Conservation (phyloP, 352 stramenopile genomes). For the Phytophthora sp. region DNA sequence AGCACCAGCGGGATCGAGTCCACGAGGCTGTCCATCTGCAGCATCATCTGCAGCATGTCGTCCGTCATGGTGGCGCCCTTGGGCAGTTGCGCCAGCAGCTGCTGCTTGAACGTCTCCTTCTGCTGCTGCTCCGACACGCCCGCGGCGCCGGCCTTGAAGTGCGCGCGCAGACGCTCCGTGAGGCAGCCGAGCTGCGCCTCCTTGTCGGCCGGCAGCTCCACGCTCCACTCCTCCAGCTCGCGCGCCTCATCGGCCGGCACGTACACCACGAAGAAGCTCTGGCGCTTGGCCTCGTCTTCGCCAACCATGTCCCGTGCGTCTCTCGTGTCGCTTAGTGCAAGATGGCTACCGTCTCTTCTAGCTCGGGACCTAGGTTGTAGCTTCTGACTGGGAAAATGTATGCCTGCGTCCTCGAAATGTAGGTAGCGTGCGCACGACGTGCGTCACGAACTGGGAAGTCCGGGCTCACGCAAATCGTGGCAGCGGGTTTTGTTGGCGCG, state of each 20-base stretch:
- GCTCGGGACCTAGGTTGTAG: no score
- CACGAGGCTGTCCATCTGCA: constrained; percentile 89
- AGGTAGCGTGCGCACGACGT: background rate
- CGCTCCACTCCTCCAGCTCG: constrained; percentile 73
- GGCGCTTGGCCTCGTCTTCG: constrained; percentile 45
- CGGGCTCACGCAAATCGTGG: no score
- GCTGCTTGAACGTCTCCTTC: constrained; percentile 82
- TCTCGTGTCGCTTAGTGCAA: no score
- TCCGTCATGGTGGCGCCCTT: constrained; percentile 65
- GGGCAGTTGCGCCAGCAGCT: constrained; percentile 76
- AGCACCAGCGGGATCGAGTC: constrained; percentile 88
- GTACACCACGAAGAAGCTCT: constrained; percentile 79
- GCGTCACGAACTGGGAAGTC: no score
- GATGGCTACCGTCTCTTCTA: no score
- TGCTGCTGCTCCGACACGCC: constrained; percentile 51
- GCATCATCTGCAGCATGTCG: constrained; percentile 87
- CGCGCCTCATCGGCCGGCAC: constrained; percentile 60
- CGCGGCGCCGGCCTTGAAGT: constrained; percentile 68
- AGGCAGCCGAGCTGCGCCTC: constrained; percentile 82
- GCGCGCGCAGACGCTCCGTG: constrained; percentile 77
- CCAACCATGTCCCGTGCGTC: constrained; percentile 65
- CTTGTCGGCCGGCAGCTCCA: constrained; percentile 77
- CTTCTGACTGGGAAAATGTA: background rate
- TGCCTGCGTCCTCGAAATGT: constrained; percentile 1
- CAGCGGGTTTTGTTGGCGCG: no score